These are phyloP conservation scores for Bretziella fagacearum DNA, from an alignment of 2,329 filamentous ascomycete genomes.

Conservation along the genomic window DNA sequence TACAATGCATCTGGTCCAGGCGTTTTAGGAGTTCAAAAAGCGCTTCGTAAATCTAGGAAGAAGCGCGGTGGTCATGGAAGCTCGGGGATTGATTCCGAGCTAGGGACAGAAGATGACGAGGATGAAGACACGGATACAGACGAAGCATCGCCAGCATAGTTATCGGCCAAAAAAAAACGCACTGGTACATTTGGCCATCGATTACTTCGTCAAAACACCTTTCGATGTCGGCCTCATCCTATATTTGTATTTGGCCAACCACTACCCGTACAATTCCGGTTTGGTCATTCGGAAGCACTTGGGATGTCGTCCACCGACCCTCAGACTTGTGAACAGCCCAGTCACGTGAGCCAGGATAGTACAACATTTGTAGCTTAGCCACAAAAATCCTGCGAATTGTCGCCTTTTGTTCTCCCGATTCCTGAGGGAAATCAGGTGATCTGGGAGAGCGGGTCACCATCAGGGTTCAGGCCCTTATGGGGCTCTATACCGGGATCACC, in stretches of 20 bases:
- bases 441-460: not conserved
- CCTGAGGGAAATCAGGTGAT: not conserved
- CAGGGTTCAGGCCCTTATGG: conserved; percentile 2
- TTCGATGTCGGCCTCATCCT: too few species aligned
- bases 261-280: too few species aligned
- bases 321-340: too few species aligned
- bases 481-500: not conserved
- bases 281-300: too few species aligned
- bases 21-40: conserved; percentile 37
- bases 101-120: conserved; percentile 29
- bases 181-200: too few species aligned
- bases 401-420: not conserved
- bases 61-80: conserved; percentile 10
- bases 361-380: too few species aligned
- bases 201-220: too few species aligned
- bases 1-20: conserved; percentile 26
- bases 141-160: not conserved
- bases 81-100: conserved; percentile 19
- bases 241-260: too few species aligned
- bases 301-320: too few species aligned
- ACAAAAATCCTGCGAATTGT: not conserved
- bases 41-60: conserved; percentile 17
- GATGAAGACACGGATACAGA: conserved; percentile 44
- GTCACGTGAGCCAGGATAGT: too few species aligned
- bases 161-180: not conserved